Base-by-base conservation (phyloP, 2,329 filamentous ascomycete species). In the Didymosphaeria variabile region DNA sequence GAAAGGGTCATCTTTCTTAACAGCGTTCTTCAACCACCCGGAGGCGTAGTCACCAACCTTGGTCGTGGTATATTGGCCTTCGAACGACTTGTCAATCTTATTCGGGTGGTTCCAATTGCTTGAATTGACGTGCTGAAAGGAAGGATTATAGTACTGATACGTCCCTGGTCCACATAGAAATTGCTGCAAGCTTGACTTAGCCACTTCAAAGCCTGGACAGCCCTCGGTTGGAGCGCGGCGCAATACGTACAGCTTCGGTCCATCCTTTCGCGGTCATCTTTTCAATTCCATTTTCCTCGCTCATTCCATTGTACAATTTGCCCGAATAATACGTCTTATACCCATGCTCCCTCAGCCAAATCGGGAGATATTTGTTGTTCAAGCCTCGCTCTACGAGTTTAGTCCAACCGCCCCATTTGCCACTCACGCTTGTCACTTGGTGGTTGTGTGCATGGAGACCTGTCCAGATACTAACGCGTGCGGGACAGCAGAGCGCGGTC, bases 311-410 rank as follows among this genome's bases (percentile, higher is more conserved):
- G 77, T 90, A 89, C 2, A 91, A 79, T 70, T 92, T 91, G 26
- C 88, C 89, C 0, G 85, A 85, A 68, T 91, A 91, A 69, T 90
- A 91, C 0, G 89, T 91, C 66, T 85, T 85, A 71, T 91, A 91
- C 0, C 88, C 88, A 0, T 84, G 84, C 6, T 84, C 74, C 62
- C 90, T 87, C n/a, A 92, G 76, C 88, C 89, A 92, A 0, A 91
- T 71, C 0, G 89, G 89, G 0, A 91, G 82, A 64, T 89, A 91
- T 45, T 88, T 84, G 1, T 87, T 83, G 59, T 91, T 90, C 62
- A 86, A 81, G 1, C 88, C 88, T 57, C 88, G 81, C 2, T 79
- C 77, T n/a, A 90, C 77, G 58, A 91, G 68, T 91, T 91, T 91
- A 1, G 85, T 85, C 65, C 88, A 91, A 5, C 85, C 84, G n/a